Evolutionary conservation across 768 basidiomycete species (phyloP).

Genomic region (Pleurotus djamor): DNA sequence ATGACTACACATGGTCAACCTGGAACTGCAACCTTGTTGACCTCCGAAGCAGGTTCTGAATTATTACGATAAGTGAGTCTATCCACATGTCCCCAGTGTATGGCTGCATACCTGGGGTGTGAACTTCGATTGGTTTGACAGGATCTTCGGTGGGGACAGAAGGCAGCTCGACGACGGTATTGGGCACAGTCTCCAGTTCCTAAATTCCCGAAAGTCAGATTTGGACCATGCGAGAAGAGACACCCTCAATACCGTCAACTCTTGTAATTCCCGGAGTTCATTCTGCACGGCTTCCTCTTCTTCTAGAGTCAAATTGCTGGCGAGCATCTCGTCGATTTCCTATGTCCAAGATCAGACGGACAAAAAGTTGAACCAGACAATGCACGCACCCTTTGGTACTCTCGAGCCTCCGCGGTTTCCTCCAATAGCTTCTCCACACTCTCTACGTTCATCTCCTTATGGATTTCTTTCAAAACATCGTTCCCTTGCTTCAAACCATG

Average conservation of each 20-base stretch:
- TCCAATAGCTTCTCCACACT: conserved; percentile 92
- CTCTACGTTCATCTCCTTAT: conserved; percentile 90
- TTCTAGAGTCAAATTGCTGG: conserved; percentile 77
- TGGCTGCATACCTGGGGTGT: conserved; percentile 26
- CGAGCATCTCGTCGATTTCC: conserved; percentile 91
- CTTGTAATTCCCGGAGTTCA: conserved; percentile 73
- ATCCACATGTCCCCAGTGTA: not conserved
- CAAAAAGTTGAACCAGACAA: not conserved
- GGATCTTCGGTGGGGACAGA: conserved; percentile 42
- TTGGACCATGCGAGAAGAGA: not conserved
- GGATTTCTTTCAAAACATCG: conserved; percentile 89
- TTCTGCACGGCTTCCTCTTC: conserved; percentile 93
- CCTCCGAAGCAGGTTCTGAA: conserved; percentile 11
- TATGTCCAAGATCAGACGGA: conserved; percentile 25
- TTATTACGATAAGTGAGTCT: conserved; percentile 5
- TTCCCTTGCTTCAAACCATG: conserved; percentile 94
- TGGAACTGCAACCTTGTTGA: conserved; percentile 28
- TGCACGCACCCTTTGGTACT: conserved; percentile 73
- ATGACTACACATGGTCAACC: conserved; percentile 15
- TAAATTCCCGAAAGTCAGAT: conserved; percentile 15
- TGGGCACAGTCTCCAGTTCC: conserved; percentile 24
- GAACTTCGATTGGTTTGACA: conserved; percentile 25
- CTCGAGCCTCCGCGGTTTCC: conserved; percentile 90
- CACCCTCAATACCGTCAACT: conserved; percentile 42
- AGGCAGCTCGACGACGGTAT: conserved; percentile 43